Conservation (phyloP, 176 grass and related monocot genomes). For the Puccinellia tenuiflora region DNA sequence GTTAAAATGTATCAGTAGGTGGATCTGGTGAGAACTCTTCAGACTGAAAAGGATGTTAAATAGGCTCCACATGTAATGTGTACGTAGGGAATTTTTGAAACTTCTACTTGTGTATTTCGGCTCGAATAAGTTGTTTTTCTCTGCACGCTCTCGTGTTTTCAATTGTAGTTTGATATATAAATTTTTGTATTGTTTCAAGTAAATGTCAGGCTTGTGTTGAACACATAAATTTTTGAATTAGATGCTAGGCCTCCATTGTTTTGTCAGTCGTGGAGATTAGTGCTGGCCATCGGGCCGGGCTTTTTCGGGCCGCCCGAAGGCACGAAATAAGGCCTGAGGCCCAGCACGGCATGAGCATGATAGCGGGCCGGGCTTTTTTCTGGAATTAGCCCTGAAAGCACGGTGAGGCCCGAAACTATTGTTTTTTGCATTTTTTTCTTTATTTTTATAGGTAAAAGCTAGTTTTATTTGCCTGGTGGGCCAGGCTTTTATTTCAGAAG, state of each 20-base stretch:
- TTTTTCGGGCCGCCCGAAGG: too few relatives aligned
- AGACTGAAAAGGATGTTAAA: neutral
- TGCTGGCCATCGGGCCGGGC: too few relatives aligned
- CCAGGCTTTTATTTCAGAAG: too few relatives aligned
- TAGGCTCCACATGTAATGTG: constrained; percentile 2
- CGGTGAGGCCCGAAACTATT: too few relatives aligned
- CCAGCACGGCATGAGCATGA: too few relatives aligned
- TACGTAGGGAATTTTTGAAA: constrained; percentile 23
- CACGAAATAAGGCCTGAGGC: too few relatives aligned
- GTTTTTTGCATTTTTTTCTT: too few relatives aligned
- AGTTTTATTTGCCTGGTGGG: too few relatives aligned
- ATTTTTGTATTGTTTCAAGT: neutral
- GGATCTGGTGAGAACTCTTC: neutral
- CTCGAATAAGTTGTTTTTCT: neutral
- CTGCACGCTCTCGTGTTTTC: neutral
- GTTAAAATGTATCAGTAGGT: constrained; percentile 1
- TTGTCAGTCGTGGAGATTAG: neutral
- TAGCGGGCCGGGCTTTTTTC: too few relatives aligned
- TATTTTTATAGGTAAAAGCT: too few relatives aligned
- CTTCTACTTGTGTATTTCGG: neutral
- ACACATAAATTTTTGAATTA: neutral
- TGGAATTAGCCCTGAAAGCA: too few relatives aligned
- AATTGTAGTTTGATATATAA: neutral
- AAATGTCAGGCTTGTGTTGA: neutral
- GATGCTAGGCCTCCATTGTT: neutral